A percentile compares a stretch with the other conserved stretches of the same genome.
Conservation (phyloP, 805 yeast species). For the Candida ipomoeae region DNA sequence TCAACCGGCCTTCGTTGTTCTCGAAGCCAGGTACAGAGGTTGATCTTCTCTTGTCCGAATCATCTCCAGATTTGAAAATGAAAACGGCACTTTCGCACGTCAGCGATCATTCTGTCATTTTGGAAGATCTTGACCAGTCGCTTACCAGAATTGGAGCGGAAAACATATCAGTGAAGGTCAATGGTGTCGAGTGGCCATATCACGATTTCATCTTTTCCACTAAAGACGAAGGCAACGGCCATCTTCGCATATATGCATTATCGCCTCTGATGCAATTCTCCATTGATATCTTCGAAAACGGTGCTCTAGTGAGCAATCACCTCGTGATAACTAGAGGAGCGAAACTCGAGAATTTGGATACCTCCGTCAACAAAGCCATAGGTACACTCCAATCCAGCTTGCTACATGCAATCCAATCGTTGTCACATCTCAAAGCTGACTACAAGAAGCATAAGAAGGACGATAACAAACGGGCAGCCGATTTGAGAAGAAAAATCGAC, state of each 20-base stretch:
- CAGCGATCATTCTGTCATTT: conserved; percentile 25
- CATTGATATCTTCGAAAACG: conserved; percentile 24
- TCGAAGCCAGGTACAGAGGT: conserved; percentile 21
- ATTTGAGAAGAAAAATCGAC: conserved; percentile 32
- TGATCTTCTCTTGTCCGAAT: neutral
- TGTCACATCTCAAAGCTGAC: conserved; percentile 21
- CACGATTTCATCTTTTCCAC: conserved; percentile 8
- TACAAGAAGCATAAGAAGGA: conserved; percentile 35
- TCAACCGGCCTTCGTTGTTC: conserved; percentile 27
- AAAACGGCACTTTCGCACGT: conserved; percentile 24
- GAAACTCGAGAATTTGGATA: neutral
- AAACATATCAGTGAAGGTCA: conserved; percentile 23
- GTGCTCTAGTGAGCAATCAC: conserved; percentile 18
- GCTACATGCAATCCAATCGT: conserved; percentile 26
- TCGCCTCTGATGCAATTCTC: conserved; percentile 36
- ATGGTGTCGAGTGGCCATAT: conserved; percentile 33
- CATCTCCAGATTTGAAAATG: neutral
- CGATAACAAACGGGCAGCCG: conserved; percentile 33
- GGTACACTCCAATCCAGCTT: conserved; percentile 33
- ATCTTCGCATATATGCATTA: conserved; percentile 31
- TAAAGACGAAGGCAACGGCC: conserved; percentile 8
- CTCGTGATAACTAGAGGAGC: conserved; percentile 28
- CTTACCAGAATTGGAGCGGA: conserved; percentile 8
- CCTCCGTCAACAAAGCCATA: conserved; percentile 22
- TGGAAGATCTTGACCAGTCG: conserved; percentile 21